phyloP scores from a whole-genome alignment of 2,329 filamentous ascomycete species.

The Cladophialophora exuberans region DNA sequence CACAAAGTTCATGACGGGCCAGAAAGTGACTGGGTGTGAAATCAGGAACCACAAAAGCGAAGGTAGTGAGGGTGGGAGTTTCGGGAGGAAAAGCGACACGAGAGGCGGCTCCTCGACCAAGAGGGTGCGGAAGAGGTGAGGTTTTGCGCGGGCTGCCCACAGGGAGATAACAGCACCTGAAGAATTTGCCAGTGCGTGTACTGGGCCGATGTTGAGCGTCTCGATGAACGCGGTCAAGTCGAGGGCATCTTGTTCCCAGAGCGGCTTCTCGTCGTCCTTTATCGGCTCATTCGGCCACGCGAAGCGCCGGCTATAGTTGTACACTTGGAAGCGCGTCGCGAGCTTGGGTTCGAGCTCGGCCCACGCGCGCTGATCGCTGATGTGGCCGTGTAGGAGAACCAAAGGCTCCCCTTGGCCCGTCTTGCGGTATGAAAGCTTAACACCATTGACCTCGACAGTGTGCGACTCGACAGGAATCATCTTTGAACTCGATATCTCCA shows the following conservation, averaged over 20 bases:
- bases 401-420: conserved; percentile 18
- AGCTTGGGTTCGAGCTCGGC: conserved; percentile 11
- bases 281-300: conserved; percentile 23
- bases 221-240: conserved; percentile 18
- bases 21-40: conserved; percentile 21
- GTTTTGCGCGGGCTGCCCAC: conserved; percentile 6
- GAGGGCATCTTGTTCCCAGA: conserved; percentile 19
- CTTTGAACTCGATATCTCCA: conserved; percentile 5
- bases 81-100: conserved; percentile 16
- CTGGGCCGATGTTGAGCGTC: conserved; percentile 13
- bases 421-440: conserved; percentile 18
- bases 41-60: conserved; percentile 18
- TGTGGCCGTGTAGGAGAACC: conserved; percentile 22
- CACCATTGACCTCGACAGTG: conserved; percentile 16
- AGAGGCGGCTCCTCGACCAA: conserved; percentile 22
- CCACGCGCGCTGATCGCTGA: conserved; percentile 23
- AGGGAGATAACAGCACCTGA: conserved; percentile 15
- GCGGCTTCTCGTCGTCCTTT: conserved; percentile 6
- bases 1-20: conserved; percentile 17
- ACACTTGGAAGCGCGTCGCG: conserved; percentile 15
- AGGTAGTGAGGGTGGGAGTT: conserved; percentile 6
- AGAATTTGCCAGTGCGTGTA: conserved; percentile 23
- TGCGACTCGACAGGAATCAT: background rate
- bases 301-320: conserved; percentile 23
- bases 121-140: conserved; percentile 19